Evolutionary conservation across 140 eudicot genomes (phyloP).

Genomic region (Bidens hawaiensis): DNA sequence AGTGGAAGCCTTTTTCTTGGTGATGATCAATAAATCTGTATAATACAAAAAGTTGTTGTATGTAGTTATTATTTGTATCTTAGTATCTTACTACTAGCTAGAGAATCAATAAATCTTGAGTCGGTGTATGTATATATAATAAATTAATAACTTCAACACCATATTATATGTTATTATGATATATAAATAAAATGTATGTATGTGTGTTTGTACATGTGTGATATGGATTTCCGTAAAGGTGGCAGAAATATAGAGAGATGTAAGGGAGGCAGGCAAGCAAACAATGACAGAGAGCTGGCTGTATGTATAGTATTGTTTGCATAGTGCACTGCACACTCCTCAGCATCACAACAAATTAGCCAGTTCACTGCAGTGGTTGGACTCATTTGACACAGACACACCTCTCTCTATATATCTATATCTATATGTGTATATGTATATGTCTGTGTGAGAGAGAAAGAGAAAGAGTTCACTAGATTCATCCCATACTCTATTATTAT

Average conservation of each 20-base stretch:
- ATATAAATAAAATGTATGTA: neutral
- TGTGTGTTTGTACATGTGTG: conserved; percentile 26
- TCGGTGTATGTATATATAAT: conserved; percentile 15
- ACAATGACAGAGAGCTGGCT: conserved; percentile 31
- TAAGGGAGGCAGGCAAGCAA: conserved; percentile 28
- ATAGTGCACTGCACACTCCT: conserved; percentile 16
- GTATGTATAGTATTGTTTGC: conserved; percentile 6
- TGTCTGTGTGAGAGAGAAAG: neutral
- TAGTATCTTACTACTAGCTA: neutral
- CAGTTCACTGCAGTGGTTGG: conserved; percentile 29
- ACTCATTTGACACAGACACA: conserved; percentile 21
- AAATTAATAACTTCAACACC: neutral
- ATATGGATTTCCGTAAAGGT: conserved; percentile 33
- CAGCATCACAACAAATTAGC: conserved; percentile 32
- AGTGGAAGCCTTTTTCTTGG: neutral
- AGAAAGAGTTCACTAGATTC: conserved; percentile 3
- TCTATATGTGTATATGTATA: neutral
- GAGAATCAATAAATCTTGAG: neutral
- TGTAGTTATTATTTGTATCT: neutral
- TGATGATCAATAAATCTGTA: neutral
- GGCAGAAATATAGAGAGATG: conserved; percentile 26
- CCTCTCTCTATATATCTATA: neutral
- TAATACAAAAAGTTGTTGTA: neutral
- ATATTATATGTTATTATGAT: neutral
- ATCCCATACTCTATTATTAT: conserved; percentile 29